Evolutionary conservation across 352 stramenopile genomes (phyloP).

Genomic region (Halophytophthora polymorphica): DNA sequence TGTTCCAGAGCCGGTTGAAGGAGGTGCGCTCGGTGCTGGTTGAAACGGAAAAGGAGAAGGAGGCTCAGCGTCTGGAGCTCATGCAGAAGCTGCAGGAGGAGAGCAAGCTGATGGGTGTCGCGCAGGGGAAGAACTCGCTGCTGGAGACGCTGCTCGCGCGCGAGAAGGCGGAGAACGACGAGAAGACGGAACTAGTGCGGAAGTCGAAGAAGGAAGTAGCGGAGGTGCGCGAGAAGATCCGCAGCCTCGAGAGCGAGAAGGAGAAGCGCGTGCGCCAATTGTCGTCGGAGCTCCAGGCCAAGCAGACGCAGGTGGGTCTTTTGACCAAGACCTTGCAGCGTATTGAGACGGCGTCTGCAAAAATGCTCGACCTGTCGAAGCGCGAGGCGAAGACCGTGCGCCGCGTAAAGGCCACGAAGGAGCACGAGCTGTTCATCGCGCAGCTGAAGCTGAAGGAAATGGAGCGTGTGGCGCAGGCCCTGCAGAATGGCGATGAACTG

Average conservation of each 20-base stretch:
- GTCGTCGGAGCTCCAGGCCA: conserved; percentile 47
- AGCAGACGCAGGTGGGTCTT: conserved; percentile 54
- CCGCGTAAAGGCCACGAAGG: conserved; percentile 55
- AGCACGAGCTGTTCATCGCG: conserved; percentile 57
- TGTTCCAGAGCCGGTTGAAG: conserved; percentile 45
- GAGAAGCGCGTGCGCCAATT: conserved; percentile 59
- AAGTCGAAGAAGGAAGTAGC: conserved; percentile 60
- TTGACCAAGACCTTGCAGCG: conserved; percentile 54
- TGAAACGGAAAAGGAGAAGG: conserved; percentile 47
- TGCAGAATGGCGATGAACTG: conserved; percentile 31
- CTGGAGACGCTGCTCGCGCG: conserved; percentile 57
- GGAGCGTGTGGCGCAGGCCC: conserved; percentile 36
- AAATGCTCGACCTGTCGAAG: conserved; percentile 42
- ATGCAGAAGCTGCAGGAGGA: conserved; percentile 57
- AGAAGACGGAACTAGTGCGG: conserved; percentile 51
- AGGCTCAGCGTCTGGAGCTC: conserved; percentile 49
- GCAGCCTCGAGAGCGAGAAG: conserved; percentile 48
- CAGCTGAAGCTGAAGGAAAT: conserved; percentile 64
- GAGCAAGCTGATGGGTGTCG: conserved; percentile 57
- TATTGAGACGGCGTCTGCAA: conserved; percentile 48
- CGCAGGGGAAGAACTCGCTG: conserved; percentile 55
- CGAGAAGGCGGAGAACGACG: conserved; percentile 54
- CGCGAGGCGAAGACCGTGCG: conserved; percentile 47
- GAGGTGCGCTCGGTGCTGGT: conserved; percentile 39
- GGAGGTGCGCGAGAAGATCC: conserved; percentile 53